Percentiles rank a stretch among this genome's conserved stretches.
These are phyloP conservation scores for Zopfochytrium polystomum DNA, from an alignment of 371 early-diverging fungal genomes.

Conservation along the genomic window DNA sequence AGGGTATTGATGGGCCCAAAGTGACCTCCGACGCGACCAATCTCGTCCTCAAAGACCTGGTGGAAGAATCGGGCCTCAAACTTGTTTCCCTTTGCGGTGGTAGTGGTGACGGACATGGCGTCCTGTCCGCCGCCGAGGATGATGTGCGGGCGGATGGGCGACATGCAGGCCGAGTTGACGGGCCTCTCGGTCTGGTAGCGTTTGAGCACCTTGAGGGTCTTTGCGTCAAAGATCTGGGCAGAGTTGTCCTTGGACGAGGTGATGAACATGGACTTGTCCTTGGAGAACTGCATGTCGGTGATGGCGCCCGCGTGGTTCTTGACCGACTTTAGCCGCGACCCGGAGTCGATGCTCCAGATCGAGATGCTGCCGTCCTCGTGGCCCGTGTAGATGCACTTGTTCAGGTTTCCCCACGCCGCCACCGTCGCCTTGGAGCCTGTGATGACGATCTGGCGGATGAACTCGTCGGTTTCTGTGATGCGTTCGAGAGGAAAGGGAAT, in stretches of 20 bases:
- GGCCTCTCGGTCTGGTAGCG: slow-evolving; percentile 88
- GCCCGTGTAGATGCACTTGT: slow-evolving; percentile 88
- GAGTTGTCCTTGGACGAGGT: slow-evolving; percentile 96
- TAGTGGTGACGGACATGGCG: slow-evolving; percentile 94
- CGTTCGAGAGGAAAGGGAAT: not conserved
- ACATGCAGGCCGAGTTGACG: slow-evolving; percentile 93
- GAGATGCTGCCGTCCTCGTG: slow-evolving; percentile 90
- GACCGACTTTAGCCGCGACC: slow-evolving; percentile 59
- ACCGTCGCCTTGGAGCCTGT: slow-evolving; percentile 83
- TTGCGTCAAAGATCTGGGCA: slow-evolving; percentile 85
- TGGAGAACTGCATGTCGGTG: slow-evolving; percentile 91
- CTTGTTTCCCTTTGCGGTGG: slow-evolving; percentile 93
- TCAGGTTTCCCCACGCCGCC: slow-evolving; percentile 86
- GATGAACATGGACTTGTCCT: slow-evolving; percentile 93
- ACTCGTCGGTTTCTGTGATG: slow-evolving; percentile 69
- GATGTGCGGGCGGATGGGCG: slow-evolving; percentile 66
- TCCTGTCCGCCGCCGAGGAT: slow-evolving; percentile 74
- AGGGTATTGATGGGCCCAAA: slow-evolving; percentile 99
- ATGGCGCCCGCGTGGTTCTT: slow-evolving; percentile 74
- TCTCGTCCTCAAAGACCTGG: slow-evolving; percentile 93
- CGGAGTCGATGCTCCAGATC: slow-evolving; percentile 75
- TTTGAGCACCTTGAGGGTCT: slow-evolving; percentile 80
- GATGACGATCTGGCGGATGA: slow-evolving; percentile 62
- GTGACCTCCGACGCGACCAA: slow-evolving; percentile 97
- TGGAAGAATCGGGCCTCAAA: slow-evolving; percentile 99